Percentiles rank a stretch among this genome's conserved stretches.
Evolutionary conservation across 345 rosid species (phyloP).

Genomic region (Eucalyptus globulus): DNA sequence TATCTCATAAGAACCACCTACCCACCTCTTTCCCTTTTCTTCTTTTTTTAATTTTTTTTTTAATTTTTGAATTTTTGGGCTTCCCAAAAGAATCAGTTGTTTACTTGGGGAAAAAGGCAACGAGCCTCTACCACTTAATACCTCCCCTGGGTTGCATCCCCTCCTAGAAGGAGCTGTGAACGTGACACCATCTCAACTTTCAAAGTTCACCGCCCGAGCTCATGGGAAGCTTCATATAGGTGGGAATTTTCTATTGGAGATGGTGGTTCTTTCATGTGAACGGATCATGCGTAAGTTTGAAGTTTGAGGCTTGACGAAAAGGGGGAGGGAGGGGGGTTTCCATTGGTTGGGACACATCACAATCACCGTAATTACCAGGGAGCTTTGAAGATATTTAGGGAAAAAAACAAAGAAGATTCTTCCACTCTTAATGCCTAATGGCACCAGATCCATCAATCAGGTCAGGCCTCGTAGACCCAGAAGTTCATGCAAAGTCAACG

Average conservation of each 20-base stretch:
- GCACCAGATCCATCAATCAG: neutral
- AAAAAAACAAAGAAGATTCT: neutral
- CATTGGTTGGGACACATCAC: neutral
- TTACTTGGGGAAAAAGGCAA: neutral
- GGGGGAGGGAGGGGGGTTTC: neutral
- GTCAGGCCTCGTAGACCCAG: neutral
- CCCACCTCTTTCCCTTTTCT: neutral
- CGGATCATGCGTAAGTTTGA: neutral
- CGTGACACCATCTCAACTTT: neutral
- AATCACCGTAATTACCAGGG: neutral
- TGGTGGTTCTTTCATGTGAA: neutral
- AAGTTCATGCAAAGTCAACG: neutral
- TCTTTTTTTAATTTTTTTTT: fast-evolving
- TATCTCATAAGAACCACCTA: neutral
- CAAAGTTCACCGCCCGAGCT: neutral
- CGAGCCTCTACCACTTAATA: neutral
- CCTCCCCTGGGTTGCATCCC: neutral
- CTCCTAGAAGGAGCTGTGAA: neutral
- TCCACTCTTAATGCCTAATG: neutral
- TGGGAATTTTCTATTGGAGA: neutral
- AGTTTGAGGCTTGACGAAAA: neutral
- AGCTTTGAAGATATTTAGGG: neutral
- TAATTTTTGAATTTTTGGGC: neutral
- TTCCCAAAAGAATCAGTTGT: neutral
- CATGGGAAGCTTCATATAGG: neutral